These are phyloP conservation scores for Starmerella stigmatis DNA, from an alignment of 805 yeast genomes.

Conservation along the genomic window DNA sequence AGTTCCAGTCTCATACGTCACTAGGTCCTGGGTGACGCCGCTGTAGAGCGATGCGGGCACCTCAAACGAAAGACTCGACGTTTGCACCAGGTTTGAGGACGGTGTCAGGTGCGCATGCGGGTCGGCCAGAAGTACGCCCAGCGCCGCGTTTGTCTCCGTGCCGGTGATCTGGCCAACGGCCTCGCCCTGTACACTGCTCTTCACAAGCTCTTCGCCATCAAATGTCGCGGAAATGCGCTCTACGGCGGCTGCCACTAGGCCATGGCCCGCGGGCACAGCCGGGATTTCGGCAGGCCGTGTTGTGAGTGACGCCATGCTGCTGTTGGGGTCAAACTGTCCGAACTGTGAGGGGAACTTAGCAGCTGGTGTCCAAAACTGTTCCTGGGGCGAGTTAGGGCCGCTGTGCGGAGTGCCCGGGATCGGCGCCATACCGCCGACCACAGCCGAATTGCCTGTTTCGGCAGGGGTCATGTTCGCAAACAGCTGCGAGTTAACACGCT, in stretches of 20 bases:
- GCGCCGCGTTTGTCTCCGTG: constrained; percentile 8
- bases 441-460: not conserved
- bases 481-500: constrained; percentile 12
- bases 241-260: constrained; percentile 67
- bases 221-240: constrained; percentile 70
- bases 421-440: constrained; percentile 10
- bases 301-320: constrained; percentile 23
- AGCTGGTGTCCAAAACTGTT: constrained; percentile 25
- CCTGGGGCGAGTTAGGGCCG: constrained; percentile 15
- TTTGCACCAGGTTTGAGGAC: constrained; percentile 16
- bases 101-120: constrained; percentile 23
- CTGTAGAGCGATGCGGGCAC: constrained; percentile 35
- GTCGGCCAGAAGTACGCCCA: constrained; percentile 21
- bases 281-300: constrained; percentile 25
- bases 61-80: constrained; percentile 21
- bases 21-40: constrained; percentile 40
- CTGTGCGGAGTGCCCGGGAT: constrained; percentile 10
- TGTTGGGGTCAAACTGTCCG: constrained; percentile 19
- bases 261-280: constrained; percentile 25
- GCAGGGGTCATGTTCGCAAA: constrained; percentile 15
- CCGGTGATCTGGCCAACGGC: constrained; percentile 39
- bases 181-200: constrained; percentile 70
- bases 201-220: constrained; percentile 51
- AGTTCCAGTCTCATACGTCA: constrained; percentile 52
- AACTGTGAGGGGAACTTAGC: constrained; percentile 20